phyloP scores from a whole-genome alignment of 306 rosid species.

The Abrus pulchellus region DNA sequence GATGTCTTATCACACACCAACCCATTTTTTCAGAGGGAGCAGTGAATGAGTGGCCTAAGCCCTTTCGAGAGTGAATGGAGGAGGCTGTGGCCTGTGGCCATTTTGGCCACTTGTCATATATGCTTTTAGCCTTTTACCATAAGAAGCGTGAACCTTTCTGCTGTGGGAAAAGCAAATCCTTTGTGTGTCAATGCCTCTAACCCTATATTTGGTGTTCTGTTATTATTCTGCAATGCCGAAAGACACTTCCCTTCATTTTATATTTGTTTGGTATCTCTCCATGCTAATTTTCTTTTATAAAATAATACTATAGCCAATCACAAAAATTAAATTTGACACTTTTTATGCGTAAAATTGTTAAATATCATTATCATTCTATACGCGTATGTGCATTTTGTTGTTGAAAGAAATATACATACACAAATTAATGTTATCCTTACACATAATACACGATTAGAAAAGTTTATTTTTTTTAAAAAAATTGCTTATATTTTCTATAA shows the following conservation, averaged over 20 bases:
- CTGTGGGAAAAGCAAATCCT: constrained; percentile 42
- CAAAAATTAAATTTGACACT: too few species aligned
- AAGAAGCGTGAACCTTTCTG: constrained; percentile 49
- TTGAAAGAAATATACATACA: too few species aligned
- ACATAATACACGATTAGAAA: neutral
- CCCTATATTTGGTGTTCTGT: constrained; percentile 5
- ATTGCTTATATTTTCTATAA: too few species aligned
- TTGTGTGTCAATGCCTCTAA: constrained; percentile 32
- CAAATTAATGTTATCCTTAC: neutral
- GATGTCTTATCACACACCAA: constrained; percentile 57
- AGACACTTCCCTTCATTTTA: constrained; percentile 26
- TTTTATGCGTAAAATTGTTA: too few species aligned
- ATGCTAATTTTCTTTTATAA: neutral
- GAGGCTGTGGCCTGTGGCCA: constrained; percentile 45
- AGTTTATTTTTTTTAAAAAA: too few species aligned
- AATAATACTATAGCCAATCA: neutral
- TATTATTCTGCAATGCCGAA: constrained; percentile 41
- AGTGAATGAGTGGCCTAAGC: constrained; percentile 39
- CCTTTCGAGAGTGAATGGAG: constrained; percentile 38
- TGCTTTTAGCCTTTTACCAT: constrained; percentile 50
- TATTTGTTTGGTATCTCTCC: constrained; percentile 1
- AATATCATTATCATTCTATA: too few species aligned
- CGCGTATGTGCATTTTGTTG: too few species aligned
- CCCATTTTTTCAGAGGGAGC: constrained; percentile 35
- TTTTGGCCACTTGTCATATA: constrained; percentile 35